Percentiles rank a stretch among this genome's conserved stretches.
Conservation (phyloP, 805 yeast species). For the Huiozyma naganishii region DNA sequence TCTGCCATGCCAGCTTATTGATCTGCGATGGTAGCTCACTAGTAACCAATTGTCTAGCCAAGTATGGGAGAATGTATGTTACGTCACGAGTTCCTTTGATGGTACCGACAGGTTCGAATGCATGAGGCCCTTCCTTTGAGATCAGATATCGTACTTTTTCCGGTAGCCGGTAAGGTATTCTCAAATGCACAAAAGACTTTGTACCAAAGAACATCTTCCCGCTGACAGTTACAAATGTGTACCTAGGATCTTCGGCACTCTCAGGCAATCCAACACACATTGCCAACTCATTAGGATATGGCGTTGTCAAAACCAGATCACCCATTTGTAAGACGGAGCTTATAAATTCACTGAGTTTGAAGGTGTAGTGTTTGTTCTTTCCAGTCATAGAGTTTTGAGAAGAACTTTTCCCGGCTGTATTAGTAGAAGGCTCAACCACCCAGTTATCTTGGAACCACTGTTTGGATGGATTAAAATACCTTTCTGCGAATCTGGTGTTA, state of each 20-base stretch:
- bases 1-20: constrained; percentile 32
- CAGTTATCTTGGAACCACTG: constrained; percentile 11
- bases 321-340: constrained; percentile 35
- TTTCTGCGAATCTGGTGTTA: constrained; percentile 10
- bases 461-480: constrained; percentile 18
- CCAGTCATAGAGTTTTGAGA: neutral
- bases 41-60: constrained; percentile 26
- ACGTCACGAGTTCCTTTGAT: constrained; percentile 17
- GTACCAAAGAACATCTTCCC: constrained; percentile 47
- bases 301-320: constrained; percentile 47
- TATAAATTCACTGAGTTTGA: neutral
- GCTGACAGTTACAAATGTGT: constrained; percentile 43
- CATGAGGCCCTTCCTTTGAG: constrained; percentile 13
- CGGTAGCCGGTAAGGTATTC: constrained; percentile 38
- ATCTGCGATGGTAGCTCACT: constrained; percentile 28
- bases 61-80: constrained; percentile 25
- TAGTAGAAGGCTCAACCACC: neutral
- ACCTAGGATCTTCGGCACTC: constrained; percentile 39
- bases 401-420: neutral
- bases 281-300: constrained; percentile 37
- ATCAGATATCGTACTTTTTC: constrained; percentile 7
- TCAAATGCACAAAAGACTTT: constrained; percentile 34
- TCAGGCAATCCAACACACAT: constrained; percentile 47
- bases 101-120: constrained; percentile 26
- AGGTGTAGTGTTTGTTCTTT: neutral